phyloP scores from a whole-genome alignment of 768 basidiomycete species.

The Lactarius psammicola region DNA sequence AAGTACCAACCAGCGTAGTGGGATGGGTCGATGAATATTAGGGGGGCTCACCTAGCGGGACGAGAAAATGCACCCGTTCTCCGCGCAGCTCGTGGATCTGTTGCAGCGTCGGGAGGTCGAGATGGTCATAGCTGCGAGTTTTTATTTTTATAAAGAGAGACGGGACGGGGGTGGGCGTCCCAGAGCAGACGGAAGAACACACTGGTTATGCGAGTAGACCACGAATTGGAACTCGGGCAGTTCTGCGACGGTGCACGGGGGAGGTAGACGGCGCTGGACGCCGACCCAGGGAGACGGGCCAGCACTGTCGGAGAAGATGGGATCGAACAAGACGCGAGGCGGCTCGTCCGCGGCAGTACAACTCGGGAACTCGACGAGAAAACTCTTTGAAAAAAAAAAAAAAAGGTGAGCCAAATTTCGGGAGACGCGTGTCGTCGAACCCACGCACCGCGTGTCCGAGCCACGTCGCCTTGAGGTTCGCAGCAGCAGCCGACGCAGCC shows the following conservation, averaged over 20 bases:
- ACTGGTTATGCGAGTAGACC: slow-evolving; percentile 46
- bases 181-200: slow-evolving; percentile 19
- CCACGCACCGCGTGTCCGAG: slow-evolving; percentile 40
- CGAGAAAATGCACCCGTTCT: slow-evolving; percentile 35
- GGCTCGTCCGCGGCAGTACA: slow-evolving; percentile 25
- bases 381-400: slow-evolving; percentile 29
- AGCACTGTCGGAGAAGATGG: slow-evolving; percentile 41
- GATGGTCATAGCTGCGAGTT: slow-evolving; percentile 41
- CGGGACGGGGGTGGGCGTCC: too few species aligned
- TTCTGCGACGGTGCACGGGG: slow-evolving; percentile 40
- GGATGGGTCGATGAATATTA: slow-evolving; percentile 10
- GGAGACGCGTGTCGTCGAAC: slow-evolving; percentile 10
- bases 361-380: slow-evolving; percentile 34
- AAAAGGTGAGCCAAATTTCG: neutral
- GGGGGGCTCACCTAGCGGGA: slow-evolving; percentile 38
- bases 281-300: slow-evolving; percentile 36
- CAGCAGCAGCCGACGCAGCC: slow-evolving; percentile 22
- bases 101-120: slow-evolving; percentile 40
- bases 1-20: too few species aligned
- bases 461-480: slow-evolving; percentile 37
- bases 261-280: slow-evolving; percentile 35
- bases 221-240: slow-evolving; percentile 42
- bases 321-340: slow-evolving; percentile 41
- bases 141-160: neutral
- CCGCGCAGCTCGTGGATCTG: slow-evolving; percentile 30